These are phyloP conservation scores for Xylariaceae sp. DNA, from an alignment of 2,329 filamentous ascomycete genomes.

Conservation along the genomic window DNA sequence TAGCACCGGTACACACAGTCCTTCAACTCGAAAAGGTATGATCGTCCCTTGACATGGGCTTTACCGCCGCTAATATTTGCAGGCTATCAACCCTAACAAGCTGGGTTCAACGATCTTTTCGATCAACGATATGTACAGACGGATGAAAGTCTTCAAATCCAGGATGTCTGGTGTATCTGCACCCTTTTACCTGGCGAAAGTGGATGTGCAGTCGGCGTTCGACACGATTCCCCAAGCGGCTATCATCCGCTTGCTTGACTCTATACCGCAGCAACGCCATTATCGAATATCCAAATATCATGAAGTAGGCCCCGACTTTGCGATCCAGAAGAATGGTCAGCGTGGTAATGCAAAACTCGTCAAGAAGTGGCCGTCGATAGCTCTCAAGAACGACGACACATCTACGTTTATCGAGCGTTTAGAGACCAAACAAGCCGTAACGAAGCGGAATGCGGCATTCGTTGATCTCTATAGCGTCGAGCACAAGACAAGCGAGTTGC, in stretches of 20 bases:
- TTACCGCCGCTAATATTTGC: conserved; percentile 11
- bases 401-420: conserved; percentile 43
- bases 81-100: conserved; percentile 47
- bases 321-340: conserved; percentile 37
- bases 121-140: conserved; percentile 70
- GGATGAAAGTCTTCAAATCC: conserved; percentile 64
- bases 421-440: conserved; percentile 35
- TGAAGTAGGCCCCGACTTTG: conserved; percentile 47
- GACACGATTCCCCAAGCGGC: conserved; percentile 86
- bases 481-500: conserved; percentile 53
- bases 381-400: conserved; percentile 39
- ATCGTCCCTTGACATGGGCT: neutral
- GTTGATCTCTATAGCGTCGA: conserved; percentile 60
- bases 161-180: conserved; percentile 36
- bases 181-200: conserved; percentile 78
- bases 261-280: conserved; percentile 47
- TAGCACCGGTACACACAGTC: conserved; percentile 69
- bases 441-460: conserved; percentile 67
- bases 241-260: conserved; percentile 61
- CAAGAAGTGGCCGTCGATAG: conserved; percentile 50
- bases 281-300: conserved; percentile 73
- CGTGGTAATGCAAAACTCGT: conserved; percentile 35
- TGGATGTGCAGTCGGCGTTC: conserved; percentile 88
- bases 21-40: conserved; percentile 72
- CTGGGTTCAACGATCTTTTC: conserved; percentile 81